phyloP scores from a whole-genome alignment of 805 yeast genomes.

The Lachancea sp. region DNA sequence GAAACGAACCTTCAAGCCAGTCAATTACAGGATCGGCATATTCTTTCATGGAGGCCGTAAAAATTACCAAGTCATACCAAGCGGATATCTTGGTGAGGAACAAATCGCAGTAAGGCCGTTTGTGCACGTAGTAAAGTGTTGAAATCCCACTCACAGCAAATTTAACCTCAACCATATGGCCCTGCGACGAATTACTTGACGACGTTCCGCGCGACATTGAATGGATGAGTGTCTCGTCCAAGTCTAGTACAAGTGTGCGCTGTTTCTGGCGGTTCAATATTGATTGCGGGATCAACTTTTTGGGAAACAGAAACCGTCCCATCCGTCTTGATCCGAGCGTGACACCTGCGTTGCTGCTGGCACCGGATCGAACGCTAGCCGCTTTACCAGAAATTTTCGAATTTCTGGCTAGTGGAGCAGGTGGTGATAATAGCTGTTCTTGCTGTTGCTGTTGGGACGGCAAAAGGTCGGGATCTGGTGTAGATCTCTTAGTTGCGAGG shows the following conservation, averaged over 20 bases:
- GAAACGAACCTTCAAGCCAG: conserved; percentile 66
- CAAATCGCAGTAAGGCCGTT: conserved; percentile 85
- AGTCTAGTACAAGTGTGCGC: conserved; percentile 72
- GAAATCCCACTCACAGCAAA: conserved; percentile 53
- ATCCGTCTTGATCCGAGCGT: conserved; percentile 29
- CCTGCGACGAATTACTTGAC: conserved; percentile 31
- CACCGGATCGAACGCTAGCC: conserved; percentile 12
- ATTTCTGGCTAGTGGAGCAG: background rate
- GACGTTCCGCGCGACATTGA: conserved; percentile 61
- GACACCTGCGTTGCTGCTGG: conserved; percentile 8
- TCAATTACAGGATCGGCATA: conserved; percentile 97
- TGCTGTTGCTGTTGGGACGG: conserved; percentile 6
- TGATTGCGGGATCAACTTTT: conserved; percentile 36
- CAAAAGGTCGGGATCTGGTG: conserved; percentile 5
- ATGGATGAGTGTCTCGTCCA: conserved; percentile 93
- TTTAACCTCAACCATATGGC: conserved; percentile 77
- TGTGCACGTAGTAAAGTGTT: conserved; percentile 81
- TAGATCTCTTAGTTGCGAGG: conserved; percentile 11
- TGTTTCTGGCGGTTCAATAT: conserved; percentile 32
- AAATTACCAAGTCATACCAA: conserved; percentile 86
- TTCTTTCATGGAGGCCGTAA: conserved; percentile 91
- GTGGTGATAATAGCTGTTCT: background rate
- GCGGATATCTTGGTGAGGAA: conserved; percentile 70
- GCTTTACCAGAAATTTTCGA: conserved; percentile 4
- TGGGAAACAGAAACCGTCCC: conserved; percentile 40